Conservation (phyloP, 495 filamentous ascomycete genomes). For the Oidiodendron maius region DNA sequence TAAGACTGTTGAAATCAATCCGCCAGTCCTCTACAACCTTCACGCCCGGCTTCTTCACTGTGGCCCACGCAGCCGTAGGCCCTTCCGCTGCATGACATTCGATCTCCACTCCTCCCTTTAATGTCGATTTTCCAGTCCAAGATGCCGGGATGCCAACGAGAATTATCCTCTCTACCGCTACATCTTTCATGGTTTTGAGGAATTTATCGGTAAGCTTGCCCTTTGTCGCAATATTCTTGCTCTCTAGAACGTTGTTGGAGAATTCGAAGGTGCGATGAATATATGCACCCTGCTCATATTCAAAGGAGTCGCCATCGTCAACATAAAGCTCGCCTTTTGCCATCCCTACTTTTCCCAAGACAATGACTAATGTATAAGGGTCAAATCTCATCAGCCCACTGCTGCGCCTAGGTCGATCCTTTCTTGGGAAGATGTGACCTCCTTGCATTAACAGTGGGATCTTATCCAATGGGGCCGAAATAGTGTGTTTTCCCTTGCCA, state of each 20-base stretch:
- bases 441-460: conserved; percentile 87
- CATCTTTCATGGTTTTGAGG: conserved; percentile 66
- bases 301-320: conserved; percentile 90
- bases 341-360: conserved; percentile 60
- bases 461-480: conserved; percentile 74
- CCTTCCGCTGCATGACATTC: conserved; percentile 52
- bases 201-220: conserved; percentile 65
- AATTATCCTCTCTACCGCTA: conserved; percentile 76
- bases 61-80: conserved; percentile 68
- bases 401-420: conserved; percentile 79
- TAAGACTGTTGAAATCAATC: conserved; percentile 57
- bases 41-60: conserved; percentile 74
- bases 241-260: conserved; percentile 46
- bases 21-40: conserved; percentile 77
- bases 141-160: conserved; percentile 68
- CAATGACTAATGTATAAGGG: conserved; percentile 84
- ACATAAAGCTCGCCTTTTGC: conserved; percentile 83
- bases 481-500: conserved; percentile 60
- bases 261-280: conserved; percentile 75
- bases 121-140: conserved; percentile 65
- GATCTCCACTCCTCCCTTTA: conserved; percentile 51
- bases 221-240: conserved; percentile 46
- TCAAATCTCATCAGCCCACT: conserved; percentile 88
- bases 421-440: conserved; percentile 85
- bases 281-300: conserved; percentile 77